These are phyloP conservation scores for Colletotrichum liriopes DNA, from an alignment of 2,329 filamentous ascomycete species.

Conservation along the genomic window DNA sequence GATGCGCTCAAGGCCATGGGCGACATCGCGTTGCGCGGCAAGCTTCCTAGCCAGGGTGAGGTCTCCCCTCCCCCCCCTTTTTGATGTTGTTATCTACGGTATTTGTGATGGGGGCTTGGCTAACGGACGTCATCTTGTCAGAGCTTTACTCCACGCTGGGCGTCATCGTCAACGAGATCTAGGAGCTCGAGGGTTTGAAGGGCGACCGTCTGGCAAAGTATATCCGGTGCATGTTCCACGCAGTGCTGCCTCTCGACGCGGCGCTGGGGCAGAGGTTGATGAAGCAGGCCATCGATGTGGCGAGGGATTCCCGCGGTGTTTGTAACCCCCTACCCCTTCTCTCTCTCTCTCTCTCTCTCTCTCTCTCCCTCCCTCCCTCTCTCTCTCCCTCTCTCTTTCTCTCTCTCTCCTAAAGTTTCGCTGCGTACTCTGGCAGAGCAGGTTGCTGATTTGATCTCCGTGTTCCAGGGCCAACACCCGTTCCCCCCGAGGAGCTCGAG, in stretches of 20 bases:
- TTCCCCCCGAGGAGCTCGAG: constrained; percentile 79
- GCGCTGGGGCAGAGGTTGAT: constrained; percentile 72
- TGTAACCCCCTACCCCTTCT: constrained; percentile 37
- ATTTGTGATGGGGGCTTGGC: background rate
- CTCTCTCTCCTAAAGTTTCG: background rate
- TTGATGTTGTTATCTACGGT: background rate
- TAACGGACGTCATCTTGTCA: constrained; percentile 47
- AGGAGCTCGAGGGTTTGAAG: constrained; percentile 70
- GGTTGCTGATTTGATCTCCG: constrained; percentile 31
- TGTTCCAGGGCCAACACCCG: constrained; percentile 55
- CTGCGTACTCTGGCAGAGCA: background rate
- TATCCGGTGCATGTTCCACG: constrained; percentile 82
- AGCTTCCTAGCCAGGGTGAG: constrained; percentile 67
- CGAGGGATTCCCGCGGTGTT: constrained; percentile 66
- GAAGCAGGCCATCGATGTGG: constrained; percentile 73
- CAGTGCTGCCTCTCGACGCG: constrained; percentile 72
- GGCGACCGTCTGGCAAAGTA: constrained; percentile 79
- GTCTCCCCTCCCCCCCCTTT: too few species aligned
- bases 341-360: background rate
- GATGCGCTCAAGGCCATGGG: constrained; percentile 74
- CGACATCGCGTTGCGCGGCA: constrained; percentile 73
- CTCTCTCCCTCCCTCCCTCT: background rate
- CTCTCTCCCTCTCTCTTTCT: constrained; percentile 3
- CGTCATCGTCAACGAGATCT: constrained; percentile 80
- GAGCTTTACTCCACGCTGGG: constrained; percentile 70